These are phyloP conservation scores for Massarina eburnea DNA, from an alignment of 2,329 filamentous ascomycete species.

Conservation along the genomic window DNA sequence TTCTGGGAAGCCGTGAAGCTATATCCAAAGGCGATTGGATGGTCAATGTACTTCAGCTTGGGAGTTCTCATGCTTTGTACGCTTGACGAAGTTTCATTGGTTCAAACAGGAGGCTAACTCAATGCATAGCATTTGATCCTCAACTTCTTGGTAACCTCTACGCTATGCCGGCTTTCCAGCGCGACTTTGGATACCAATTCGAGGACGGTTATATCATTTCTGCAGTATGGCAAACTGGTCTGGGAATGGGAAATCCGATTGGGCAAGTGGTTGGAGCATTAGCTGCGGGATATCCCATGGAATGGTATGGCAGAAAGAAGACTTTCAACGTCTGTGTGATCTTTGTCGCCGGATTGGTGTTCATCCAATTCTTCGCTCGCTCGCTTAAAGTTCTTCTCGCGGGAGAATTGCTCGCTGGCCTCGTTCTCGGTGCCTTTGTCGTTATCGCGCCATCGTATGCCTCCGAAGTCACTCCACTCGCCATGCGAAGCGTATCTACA, in stretches of 20 bases:
- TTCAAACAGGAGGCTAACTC: constrained; percentile 3
- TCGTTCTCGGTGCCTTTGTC: constrained; percentile 63
- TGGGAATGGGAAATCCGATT: constrained; percentile 56
- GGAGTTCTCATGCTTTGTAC: constrained; percentile 60
- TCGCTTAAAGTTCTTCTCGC: constrained; percentile 59
- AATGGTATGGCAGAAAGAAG: constrained; percentile 37
- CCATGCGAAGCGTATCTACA: constrained; percentile 60
- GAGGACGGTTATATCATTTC: constrained; percentile 45
- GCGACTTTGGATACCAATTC: constrained; percentile 58
- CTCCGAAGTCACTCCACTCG: constrained; percentile 64
- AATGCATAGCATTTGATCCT: constrained; percentile 57
- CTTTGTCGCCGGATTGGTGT: constrained; percentile 51
- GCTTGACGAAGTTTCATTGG: background rate
- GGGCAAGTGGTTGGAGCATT: constrained; percentile 61
- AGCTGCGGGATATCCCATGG: constrained; percentile 41
- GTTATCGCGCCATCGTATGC: constrained; percentile 64
- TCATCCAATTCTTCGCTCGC: constrained; percentile 65
- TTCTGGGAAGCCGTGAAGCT: constrained; percentile 45
- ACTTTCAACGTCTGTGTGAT: constrained; percentile 24
- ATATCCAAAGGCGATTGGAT: constrained; percentile 52
- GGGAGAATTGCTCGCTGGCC: constrained; percentile 61
- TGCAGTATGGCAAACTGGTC: constrained; percentile 44
- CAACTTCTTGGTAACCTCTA: constrained; percentile 66
- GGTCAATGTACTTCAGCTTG: constrained; percentile 62
- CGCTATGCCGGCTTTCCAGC: constrained; percentile 59